Evolutionary conservation across 225 moss, liverwort and hornwort species (phyloP).

Genomic region (Bryoerythrophyllum caledonicum): DNA sequence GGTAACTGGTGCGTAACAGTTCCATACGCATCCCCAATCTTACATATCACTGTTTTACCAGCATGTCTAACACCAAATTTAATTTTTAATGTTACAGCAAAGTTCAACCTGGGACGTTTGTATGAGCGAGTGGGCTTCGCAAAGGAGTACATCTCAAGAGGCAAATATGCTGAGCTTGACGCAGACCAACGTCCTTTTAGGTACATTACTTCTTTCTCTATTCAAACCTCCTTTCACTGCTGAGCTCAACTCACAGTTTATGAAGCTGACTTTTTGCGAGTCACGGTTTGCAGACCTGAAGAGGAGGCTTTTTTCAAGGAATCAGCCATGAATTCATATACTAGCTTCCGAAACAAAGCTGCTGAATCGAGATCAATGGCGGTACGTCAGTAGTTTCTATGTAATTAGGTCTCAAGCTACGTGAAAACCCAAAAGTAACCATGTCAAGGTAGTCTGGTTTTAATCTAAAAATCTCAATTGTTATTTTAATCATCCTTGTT

Average conservation of each 20-base stretch:
- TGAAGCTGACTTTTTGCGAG: slow-evolving; percentile 14
- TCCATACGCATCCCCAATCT: slow-evolving; percentile 6
- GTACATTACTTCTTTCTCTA: slow-evolving; percentile 34
- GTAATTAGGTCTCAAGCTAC: slow-evolving; percentile 1
- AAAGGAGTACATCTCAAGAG: slow-evolving; percentile 91
- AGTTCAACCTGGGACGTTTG: slow-evolving; percentile 87
- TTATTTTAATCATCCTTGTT: background rate
- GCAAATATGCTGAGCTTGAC: slow-evolving; percentile 92
- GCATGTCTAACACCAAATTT: background rate
- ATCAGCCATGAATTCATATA: slow-evolving; percentile 76
- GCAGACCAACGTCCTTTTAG: slow-evolving; percentile 95
- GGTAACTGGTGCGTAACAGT: slow-evolving; percentile 66
- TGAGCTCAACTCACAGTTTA: background rate
- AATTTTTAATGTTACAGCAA: slow-evolving; percentile 47
- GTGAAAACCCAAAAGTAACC: background rate
- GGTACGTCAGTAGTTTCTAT: slow-evolving; percentile 40
- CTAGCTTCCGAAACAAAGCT: slow-evolving; percentile 91
- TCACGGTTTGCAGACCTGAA: slow-evolving; percentile 56
- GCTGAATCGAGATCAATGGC: slow-evolving; percentile 87
- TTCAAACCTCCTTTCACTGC: background rate
- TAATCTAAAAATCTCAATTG: background rate
- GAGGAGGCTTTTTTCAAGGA: slow-evolving; percentile 80
- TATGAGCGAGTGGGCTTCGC: slow-evolving; percentile 91
- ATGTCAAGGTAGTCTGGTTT: background rate
- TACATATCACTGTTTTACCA: background rate